Evolutionary conservation across 306 rosid genomes (phyloP), one percentile per base, ranked within the genome.

Genomic region (Vigna radiata): DNA sequence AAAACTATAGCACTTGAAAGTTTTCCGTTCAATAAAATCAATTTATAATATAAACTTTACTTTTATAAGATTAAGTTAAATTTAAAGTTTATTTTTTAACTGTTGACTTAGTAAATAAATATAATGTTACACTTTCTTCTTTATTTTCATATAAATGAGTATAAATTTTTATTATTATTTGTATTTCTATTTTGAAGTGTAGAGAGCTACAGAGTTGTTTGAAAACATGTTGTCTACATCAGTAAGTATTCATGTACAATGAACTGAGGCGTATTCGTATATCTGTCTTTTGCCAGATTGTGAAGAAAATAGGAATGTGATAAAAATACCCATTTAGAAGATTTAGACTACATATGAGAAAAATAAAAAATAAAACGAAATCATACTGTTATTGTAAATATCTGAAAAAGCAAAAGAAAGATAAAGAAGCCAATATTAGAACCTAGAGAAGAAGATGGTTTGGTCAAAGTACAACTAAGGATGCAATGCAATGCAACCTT

Each of bases 361-460:
- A 13, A 25, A 15, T 14, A 55, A 21, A 49, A 4, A 21, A 0
- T 7, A 3, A 44, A 59, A 74, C 1, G 6, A 3, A 55, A 73
- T 78, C 55, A 61, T 37, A 77, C 73, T 56, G 60, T 63, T 68
- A n/a, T n/a, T n/a, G n/a, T n/a, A n/a, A 71, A 83, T 76, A 83
- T 86, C 87, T 87, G 86, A 79, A 81, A 89, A 79, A 80, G 88
- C 75, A 78, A 77, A 81, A 79, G 85, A 82, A 81, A 77, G 79
- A 67, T 49, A 82, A 79, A 77, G 82, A 77, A 84, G 76, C 48
- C 68, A 74, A 68, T 55, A 50, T 81, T 87, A 76, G 84, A 63
- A 47, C 81, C 79, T 10, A 78, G 50, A 81, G 7, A 36, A 81
- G 7, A 36, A 67, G 82, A 77, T 77, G 79, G 88, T 81, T 80